A percentile compares a stretch with the other conserved stretches of the same genome.
Conservation (phyloP, 2,329 filamentous ascomycete species). For the Aspergillus uvarum region DNA sequence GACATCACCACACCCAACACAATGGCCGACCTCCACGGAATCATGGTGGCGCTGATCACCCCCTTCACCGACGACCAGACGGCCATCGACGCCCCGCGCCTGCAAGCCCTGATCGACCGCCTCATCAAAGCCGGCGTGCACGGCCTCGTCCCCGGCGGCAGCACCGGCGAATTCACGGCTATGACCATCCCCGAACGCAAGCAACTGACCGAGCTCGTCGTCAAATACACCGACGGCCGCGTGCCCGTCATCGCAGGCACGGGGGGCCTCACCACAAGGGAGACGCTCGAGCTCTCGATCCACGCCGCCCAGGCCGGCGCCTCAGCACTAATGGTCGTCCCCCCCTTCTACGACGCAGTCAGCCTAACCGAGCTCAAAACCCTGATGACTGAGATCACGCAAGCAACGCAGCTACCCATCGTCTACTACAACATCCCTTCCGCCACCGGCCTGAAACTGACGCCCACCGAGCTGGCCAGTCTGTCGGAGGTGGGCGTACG, state of each 20-base stretch:
- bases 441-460: slow-evolving; percentile 46
- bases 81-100: slow-evolving; percentile 42
- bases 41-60: slow-evolving; percentile 52
- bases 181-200: slow-evolving; percentile 49
- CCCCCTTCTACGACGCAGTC: slow-evolving; percentile 52
- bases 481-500: slow-evolving; percentile 49
- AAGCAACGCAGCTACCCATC: slow-evolving; percentile 42
- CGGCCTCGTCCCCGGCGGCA: slow-evolving; percentile 53
- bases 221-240: slow-evolving; percentile 28
- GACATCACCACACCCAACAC: too few species aligned
- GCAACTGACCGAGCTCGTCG: slow-evolving; percentile 39
- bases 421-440: slow-evolving; percentile 55
- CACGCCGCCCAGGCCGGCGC: slow-evolving; percentile 45
- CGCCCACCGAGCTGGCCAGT: slow-evolving; percentile 45
- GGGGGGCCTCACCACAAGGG: slow-evolving; percentile 46
- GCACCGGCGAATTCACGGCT: slow-evolving; percentile 53
- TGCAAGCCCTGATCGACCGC: slow-evolving; percentile 48
- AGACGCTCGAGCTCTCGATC: slow-evolving; percentile 43
- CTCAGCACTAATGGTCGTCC: slow-evolving; percentile 50
- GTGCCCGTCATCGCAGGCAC: slow-evolving; percentile 33
- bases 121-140: slow-evolving; percentile 49
- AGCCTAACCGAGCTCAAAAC: slow-evolving; percentile 43
- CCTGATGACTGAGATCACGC: slow-evolving; percentile 45
- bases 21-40: slow-evolving; percentile 32
- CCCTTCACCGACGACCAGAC: slow-evolving; percentile 47